These are phyloP conservation scores for Macrolepiota albuminosa DNA, from an alignment of 768 basidiomycete species.

Conservation along the genomic window DNA sequence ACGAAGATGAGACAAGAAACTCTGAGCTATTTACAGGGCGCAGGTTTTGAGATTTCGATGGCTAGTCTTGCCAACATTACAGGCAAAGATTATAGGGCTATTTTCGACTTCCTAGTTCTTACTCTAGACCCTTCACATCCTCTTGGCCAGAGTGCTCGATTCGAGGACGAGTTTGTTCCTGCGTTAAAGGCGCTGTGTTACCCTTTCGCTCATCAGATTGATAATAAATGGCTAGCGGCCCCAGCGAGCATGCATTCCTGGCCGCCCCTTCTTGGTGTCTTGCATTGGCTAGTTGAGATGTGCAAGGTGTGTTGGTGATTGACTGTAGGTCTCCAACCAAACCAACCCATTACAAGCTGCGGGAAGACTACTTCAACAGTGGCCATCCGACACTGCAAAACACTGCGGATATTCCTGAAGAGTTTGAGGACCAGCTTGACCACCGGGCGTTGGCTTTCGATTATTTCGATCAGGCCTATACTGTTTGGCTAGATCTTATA, in stretches of 20 bases:
- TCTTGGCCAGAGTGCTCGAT: constrained; percentile 39
- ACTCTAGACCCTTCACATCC: constrained; percentile 68
- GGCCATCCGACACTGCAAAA: constrained; percentile 67
- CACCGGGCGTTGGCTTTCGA: constrained; percentile 76
- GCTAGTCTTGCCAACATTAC: constrained; percentile 74
- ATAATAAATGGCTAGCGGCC: constrained; percentile 82
- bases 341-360: constrained; percentile 26
- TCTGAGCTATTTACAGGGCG: constrained; percentile 56
- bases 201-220: constrained; percentile 74
- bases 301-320: constrained; percentile 57
- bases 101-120: constrained; percentile 75
- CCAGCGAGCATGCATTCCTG: constrained; percentile 91
- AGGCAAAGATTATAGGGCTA: constrained; percentile 78
- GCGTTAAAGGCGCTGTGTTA: constrained; percentile 75
- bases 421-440: constrained; percentile 70
- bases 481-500: constrained; percentile 58
- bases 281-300: constrained; percentile 90
- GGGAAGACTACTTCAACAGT: constrained; percentile 50
- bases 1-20: constrained; percentile 76
- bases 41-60: constrained; percentile 64
- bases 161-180: constrained; percentile 81
- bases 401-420: constrained; percentile 56
- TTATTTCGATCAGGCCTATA: constrained; percentile 65
- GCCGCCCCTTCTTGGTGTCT: constrained; percentile 80
- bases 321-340: constrained; percentile 17